Conservation (phyloP, 2,329 filamentous ascomycete genomes). For the Colletotrichum chrysophilum region DNA sequence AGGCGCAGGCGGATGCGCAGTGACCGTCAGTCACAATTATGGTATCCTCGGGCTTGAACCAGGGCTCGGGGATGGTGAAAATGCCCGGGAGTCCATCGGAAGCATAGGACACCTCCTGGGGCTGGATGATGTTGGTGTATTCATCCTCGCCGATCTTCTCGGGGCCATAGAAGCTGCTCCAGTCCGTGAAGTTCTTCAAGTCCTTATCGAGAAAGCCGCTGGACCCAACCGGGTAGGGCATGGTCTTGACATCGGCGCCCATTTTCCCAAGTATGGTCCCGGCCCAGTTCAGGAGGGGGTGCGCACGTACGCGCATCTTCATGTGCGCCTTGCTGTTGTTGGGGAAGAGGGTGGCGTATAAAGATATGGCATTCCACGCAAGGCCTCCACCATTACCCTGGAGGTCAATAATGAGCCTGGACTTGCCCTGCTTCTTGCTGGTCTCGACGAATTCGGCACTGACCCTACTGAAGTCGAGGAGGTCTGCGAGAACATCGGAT, state of each 20-base stretch:
- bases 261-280: background rate
- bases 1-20: constrained; percentile 26
- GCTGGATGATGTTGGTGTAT: constrained; percentile 36
- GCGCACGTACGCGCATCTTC: constrained; percentile 18
- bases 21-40: constrained; percentile 28
- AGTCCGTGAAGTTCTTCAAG: constrained; percentile 27
- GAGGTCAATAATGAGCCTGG: constrained; percentile 68
- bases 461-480: background rate
- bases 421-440: constrained; percentile 52
- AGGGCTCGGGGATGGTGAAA: background rate
- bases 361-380: constrained; percentile 1
- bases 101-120: background rate
- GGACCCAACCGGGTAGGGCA: constrained; percentile 16
- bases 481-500: background rate
- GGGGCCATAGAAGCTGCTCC: constrained; percentile 48
- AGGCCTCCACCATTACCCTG: constrained; percentile 65
- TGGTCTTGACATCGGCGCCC: background rate
- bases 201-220: constrained; percentile 21
- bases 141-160: constrained; percentile 34
- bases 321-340: background rate
- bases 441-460: constrained; percentile 46
- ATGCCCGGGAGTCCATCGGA: background rate
- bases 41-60: constrained; percentile 36
- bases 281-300: constrained; percentile 6
- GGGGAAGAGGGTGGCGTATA: constrained; percentile 17